These are phyloP conservation scores for Solanum virginianum DNA, from an alignment of 257 asterid species.

Conservation along the genomic window DNA sequence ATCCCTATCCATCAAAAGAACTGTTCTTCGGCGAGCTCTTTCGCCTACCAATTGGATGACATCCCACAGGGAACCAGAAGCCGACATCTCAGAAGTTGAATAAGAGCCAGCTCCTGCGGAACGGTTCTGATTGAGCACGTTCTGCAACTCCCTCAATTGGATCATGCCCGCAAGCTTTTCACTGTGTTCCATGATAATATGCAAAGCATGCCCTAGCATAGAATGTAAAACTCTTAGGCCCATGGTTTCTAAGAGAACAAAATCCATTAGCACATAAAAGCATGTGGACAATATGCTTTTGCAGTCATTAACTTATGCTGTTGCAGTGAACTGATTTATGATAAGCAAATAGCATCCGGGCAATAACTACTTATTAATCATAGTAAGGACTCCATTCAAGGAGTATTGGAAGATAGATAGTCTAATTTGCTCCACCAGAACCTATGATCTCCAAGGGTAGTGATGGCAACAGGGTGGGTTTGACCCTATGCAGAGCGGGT, in stretches of 20 bases:
- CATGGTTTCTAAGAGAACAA: not conserved
- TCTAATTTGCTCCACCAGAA: not conserved
- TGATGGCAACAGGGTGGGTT: not conserved
- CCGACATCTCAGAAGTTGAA: constrained; percentile 39
- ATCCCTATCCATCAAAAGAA: constrained; percentile 96
- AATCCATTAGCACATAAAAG: not conserved
- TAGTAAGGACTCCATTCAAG: not conserved
- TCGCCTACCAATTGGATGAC: constrained; percentile 91
- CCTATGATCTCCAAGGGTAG: not conserved
- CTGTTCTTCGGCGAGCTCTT: constrained; percentile 75
- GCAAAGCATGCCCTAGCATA: constrained; percentile 71
- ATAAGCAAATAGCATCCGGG: not conserved
- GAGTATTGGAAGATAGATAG: not conserved
- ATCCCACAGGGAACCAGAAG: constrained; percentile 92
- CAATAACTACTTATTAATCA: not conserved
- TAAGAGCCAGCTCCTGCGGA: constrained; percentile 35
- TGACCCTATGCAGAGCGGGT: not conserved
- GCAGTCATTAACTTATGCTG: not conserved
- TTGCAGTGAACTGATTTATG: not conserved
- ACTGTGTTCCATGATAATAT: constrained; percentile 82
- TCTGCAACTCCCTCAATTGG: constrained; percentile 70
- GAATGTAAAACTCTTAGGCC: not conserved
- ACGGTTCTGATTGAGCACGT: constrained; percentile 47
- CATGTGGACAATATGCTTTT: not conserved
- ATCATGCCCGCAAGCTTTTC: constrained; percentile 88